These are phyloP conservation scores for Beta vulgaris DNA, from an alignment of 148 eudicot species.

Conservation along the genomic window DNA sequence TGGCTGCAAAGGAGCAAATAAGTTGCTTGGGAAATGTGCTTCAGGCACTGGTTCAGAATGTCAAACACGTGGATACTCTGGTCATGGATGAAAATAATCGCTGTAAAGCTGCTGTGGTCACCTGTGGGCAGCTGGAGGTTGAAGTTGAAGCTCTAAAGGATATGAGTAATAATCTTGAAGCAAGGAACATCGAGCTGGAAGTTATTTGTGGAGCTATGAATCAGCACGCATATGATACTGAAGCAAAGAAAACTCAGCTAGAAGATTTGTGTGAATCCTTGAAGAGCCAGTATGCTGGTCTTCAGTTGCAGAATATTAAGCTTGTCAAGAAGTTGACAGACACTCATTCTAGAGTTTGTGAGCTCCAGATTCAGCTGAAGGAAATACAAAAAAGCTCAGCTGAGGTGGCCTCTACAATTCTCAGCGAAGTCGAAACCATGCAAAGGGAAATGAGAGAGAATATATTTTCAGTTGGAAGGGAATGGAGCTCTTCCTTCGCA, in stretches of 20 bases:
- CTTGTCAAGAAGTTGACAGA: conserved; percentile 45
- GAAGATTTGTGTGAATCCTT: conserved; percentile 38
- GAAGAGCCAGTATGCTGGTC: conserved; percentile 34
- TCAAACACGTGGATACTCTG: conserved; percentile 46
- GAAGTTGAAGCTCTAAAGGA: conserved; percentile 48
- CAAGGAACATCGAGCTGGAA: conserved; percentile 60
- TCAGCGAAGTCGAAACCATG: conserved; percentile 46
- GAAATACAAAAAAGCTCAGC: conserved; percentile 43
- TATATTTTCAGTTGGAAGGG: conserved; percentile 38
- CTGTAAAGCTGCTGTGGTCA: conserved; percentile 31
- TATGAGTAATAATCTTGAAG: conserved; percentile 44
- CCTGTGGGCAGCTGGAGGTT: conserved; percentile 47
- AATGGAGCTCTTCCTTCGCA: conserved; percentile 43
- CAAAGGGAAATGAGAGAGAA: conserved; percentile 47
- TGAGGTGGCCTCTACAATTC: conserved; percentile 41
- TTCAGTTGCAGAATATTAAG: conserved; percentile 41
- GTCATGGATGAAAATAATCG: conserved; percentile 38
- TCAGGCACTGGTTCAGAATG: conserved; percentile 41
- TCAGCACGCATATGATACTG: conserved; percentile 45
- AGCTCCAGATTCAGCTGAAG: conserved; percentile 50
- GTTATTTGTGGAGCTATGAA: conserved; percentile 60
- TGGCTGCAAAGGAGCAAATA: conserved; percentile 37
- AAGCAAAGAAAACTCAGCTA: conserved; percentile 54
- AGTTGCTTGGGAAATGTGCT: conserved; percentile 44
- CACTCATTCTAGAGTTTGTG: conserved; percentile 38